Conservation (phyloP, 2,329 filamentous ascomycete species). For the Coniochaeta sp. region DNA sequence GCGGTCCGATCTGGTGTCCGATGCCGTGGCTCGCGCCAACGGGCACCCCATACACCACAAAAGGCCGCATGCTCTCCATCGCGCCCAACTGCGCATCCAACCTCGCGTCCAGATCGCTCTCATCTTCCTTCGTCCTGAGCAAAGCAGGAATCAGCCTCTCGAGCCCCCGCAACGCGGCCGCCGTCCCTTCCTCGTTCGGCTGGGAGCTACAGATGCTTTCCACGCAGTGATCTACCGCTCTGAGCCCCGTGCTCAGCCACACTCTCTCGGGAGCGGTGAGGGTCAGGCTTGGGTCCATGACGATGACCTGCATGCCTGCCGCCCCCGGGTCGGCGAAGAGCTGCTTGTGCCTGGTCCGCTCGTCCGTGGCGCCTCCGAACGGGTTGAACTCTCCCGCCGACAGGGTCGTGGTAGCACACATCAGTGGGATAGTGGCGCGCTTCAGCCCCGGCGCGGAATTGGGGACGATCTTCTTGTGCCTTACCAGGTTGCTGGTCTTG, state of each 20-base stretch:
- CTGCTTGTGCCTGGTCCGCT: conserved; percentile 11
- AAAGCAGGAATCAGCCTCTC: conserved; percentile 30
- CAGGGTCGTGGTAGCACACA: conserved; percentile 13
- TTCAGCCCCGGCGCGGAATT: neutral
- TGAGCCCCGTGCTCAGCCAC: conserved; percentile 44
- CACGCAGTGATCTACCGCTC: conserved; percentile 46
- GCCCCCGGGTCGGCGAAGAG: conserved; percentile 16
- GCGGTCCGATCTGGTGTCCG: conserved; percentile 29
- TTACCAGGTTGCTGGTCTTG: neutral
- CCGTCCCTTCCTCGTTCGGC: conserved; percentile 18
- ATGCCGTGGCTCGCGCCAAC: conserved; percentile 31
- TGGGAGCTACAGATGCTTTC: conserved; percentile 37
- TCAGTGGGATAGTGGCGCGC: conserved; percentile 9
- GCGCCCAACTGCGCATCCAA: conserved; percentile 37
- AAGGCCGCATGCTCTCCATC: conserved; percentile 37
- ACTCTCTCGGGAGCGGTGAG: conserved; percentile 36
- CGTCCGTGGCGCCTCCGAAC: conserved; percentile 13
- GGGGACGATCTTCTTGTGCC: too few relatives aligned
- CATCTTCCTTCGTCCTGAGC: conserved; percentile 27
- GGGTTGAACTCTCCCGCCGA: conserved; percentile 14
- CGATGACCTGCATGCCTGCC: conserved; percentile 35
- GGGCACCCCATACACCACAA: conserved; percentile 25
- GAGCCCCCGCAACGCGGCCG: conserved; percentile 29
- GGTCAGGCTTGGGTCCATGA: conserved; percentile 41
- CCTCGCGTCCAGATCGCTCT: conserved; percentile 28